phyloP scores from a whole-genome alignment of 345 rosid genomes.

The Populus nigra region DNA sequence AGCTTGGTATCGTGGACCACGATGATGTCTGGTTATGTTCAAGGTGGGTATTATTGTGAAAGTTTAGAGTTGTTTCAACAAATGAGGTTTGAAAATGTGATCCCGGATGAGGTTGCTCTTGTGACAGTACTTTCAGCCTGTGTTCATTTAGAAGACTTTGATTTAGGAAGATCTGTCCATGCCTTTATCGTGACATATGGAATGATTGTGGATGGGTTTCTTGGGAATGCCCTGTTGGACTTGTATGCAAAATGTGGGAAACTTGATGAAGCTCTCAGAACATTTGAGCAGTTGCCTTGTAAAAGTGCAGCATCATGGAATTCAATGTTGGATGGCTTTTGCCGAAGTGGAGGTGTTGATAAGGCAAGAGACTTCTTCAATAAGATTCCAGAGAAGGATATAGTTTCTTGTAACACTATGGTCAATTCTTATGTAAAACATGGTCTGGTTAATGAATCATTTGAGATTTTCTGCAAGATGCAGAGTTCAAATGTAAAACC shows the following conservation, averaged over 20 bases:
- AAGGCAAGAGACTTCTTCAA: background rate
- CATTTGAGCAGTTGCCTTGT: slow-evolving; percentile 22
- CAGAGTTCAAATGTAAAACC: slow-evolving; percentile 21
- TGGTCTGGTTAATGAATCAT: slow-evolving; percentile 9
- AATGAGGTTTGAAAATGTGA: slow-evolving; percentile 14
- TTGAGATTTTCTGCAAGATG: slow-evolving; percentile 17
- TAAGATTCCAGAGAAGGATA: slow-evolving; percentile 10
- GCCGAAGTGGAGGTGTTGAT: slow-evolving; percentile 11
- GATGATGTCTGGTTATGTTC: slow-evolving; percentile 11
- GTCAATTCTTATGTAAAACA: slow-evolving; percentile 1
- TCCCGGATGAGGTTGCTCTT: slow-evolving; percentile 14
- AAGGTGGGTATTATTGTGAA: background rate
- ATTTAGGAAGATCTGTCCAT: slow-evolving; percentile 6
- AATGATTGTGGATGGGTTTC: slow-evolving; percentile 17
- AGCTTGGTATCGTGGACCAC: slow-evolving; percentile 13
- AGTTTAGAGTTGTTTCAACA: slow-evolving; percentile 3
- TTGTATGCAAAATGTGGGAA: slow-evolving; percentile 14
- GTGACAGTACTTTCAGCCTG: slow-evolving; percentile 18
- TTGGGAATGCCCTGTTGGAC: slow-evolving; percentile 21
- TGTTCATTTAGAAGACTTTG: slow-evolving; percentile 8
- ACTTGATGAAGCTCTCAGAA: slow-evolving; percentile 1
- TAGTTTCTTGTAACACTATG: slow-evolving; percentile 16
- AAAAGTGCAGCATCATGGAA: slow-evolving; percentile 23
- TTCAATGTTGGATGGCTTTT: slow-evolving; percentile 28
- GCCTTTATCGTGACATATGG: background rate